These are phyloP conservation scores for Phialophora tarda DNA, from an alignment of 2,329 filamentous ascomycete species.

Conservation along the genomic window DNA sequence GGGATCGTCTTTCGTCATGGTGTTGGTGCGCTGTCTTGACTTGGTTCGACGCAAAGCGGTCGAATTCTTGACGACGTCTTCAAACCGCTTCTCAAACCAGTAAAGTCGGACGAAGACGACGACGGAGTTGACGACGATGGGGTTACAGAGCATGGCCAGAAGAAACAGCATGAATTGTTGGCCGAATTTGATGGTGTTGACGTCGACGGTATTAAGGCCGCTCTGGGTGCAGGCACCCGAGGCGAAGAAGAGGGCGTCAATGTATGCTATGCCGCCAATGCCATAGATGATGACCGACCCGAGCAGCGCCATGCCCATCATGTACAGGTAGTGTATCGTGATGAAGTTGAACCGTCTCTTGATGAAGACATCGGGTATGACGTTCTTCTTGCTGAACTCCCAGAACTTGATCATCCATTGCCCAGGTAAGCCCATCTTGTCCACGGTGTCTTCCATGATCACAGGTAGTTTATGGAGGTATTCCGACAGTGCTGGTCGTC, in stretches of 20 bases:
- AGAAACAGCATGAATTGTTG: slow-evolving; percentile 76
- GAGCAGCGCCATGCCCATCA: slow-evolving; percentile 73
- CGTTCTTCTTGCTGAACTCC: slow-evolving; percentile 43
- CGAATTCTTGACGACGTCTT: slow-evolving; percentile 77
- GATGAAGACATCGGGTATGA: slow-evolving; percentile 47
- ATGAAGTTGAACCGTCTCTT: slow-evolving; percentile 53
- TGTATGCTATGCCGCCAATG: slow-evolving; percentile 69
- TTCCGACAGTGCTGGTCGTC: not conserved
- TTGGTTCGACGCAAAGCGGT: slow-evolving; percentile 68
- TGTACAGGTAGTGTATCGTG: slow-evolving; percentile 69
- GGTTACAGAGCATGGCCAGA: slow-evolving; percentile 75
- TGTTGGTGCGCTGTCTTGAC: slow-evolving; percentile 56
- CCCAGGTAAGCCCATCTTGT: not conserved
- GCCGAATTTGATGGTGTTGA: slow-evolving; percentile 71
- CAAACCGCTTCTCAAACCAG: slow-evolving; percentile 98
- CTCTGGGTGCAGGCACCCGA: slow-evolving; percentile 87
- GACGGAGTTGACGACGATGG: slow-evolving; percentile 80
- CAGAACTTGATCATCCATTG: slow-evolving; percentile 19
- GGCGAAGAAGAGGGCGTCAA: slow-evolving; percentile 89
- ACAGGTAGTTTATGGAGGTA: not conserved
- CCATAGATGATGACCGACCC: slow-evolving; percentile 79
- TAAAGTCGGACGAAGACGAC: slow-evolving; percentile 93
- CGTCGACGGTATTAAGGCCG: slow-evolving; percentile 78
- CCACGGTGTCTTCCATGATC: not conserved
- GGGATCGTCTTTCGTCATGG: slow-evolving; percentile 51